Percentiles rank a stretch among this genome's conserved stretches.
phyloP scores from a whole-genome alignment of 768 basidiomycete genomes.

The Omphalotus guepiniiformis region DNA sequence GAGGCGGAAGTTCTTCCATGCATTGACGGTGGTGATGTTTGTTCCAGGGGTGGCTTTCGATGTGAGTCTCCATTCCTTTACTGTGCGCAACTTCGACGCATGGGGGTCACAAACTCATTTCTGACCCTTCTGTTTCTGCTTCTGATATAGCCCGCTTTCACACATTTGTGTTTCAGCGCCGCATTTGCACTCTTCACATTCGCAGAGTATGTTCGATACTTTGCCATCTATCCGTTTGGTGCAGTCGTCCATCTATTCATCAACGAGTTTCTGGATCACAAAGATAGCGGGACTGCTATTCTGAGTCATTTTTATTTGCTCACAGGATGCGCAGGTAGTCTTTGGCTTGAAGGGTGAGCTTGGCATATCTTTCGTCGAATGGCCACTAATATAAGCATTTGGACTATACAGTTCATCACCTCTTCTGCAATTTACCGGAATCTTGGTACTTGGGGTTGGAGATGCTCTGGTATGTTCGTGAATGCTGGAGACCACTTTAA shows the following conservation, averaged over 20 bases:
- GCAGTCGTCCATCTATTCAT: constrained; percentile 92
- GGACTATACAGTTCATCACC: constrained; percentile 32
- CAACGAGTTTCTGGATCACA: constrained; percentile 94
- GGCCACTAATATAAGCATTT: neutral
- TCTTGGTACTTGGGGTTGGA: constrained; percentile 85
- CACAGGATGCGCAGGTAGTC: constrained; percentile 88
- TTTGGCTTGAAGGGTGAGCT: constrained; percentile 93
- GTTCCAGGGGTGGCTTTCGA: constrained; percentile 90
- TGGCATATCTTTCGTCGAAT: neutral
- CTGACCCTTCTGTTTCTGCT: neutral
- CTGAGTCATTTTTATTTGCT: constrained; percentile 96
- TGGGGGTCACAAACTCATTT: neutral
- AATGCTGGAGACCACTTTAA: no score
- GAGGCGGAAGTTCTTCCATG: constrained; percentile 95
- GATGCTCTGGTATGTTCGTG: constrained; percentile 82
- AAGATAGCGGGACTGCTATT: constrained; percentile 94
- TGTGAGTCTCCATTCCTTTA: constrained; percentile 47
- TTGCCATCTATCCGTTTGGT: constrained; percentile 95
- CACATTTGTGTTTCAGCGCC: constrained; percentile 89
- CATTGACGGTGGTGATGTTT: constrained; percentile 93
- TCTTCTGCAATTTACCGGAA: constrained; percentile 71
- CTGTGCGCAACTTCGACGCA: neutral
- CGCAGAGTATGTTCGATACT: constrained; percentile 96
- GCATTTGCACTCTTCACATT: constrained; percentile 96
- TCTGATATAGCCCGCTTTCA: constrained; percentile 83